These are phyloP conservation scores for Tuber magnatum DNA, from an alignment of 495 filamentous ascomycete species.

Conservation along the genomic window DNA sequence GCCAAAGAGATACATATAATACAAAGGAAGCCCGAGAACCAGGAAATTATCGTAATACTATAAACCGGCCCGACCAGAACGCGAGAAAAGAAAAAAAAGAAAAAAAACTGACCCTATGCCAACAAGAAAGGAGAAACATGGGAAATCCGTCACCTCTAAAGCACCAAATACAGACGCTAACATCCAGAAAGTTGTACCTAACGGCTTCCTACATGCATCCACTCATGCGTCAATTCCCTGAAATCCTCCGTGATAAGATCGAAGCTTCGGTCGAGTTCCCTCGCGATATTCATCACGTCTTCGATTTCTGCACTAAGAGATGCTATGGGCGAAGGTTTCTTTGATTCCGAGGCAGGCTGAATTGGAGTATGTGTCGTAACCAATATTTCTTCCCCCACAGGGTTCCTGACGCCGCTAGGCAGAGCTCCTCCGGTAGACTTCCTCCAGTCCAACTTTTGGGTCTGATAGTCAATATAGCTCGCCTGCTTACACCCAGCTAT, in stretches of 20 bases:
- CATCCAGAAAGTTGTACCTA: background rate
- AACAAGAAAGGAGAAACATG: background rate
- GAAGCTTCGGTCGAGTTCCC: background rate
- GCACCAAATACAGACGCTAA: background rate
- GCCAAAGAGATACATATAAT: slow-evolving; percentile 4
- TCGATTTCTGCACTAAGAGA: background rate
- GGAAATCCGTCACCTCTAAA: background rate
- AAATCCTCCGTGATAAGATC: background rate
- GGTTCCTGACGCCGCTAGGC: slow-evolving; percentile 25
- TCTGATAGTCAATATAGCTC: slow-evolving; percentile 24
- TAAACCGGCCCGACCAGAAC: background rate
- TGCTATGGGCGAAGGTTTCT: background rate
- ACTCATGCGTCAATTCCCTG: background rate
- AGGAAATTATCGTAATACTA: slow-evolving; percentile 6
- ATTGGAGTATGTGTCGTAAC: slow-evolving; percentile 25
- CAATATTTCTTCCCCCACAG: slow-evolving; percentile 30
- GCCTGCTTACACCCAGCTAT: slow-evolving; percentile 8
- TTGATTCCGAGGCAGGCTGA: background rate
- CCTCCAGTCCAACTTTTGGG: slow-evolving; percentile 30
- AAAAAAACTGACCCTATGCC: background rate
- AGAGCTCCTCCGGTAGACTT: slow-evolving; percentile 30
- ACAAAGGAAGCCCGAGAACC: background rate
- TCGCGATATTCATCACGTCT: background rate
- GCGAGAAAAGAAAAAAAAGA: background rate
- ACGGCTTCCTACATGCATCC: background rate